These are phyloP conservation scores for Fusarium coffeatum DNA, from an alignment of 2,329 filamentous ascomycete species.

Conservation along the genomic window DNA sequence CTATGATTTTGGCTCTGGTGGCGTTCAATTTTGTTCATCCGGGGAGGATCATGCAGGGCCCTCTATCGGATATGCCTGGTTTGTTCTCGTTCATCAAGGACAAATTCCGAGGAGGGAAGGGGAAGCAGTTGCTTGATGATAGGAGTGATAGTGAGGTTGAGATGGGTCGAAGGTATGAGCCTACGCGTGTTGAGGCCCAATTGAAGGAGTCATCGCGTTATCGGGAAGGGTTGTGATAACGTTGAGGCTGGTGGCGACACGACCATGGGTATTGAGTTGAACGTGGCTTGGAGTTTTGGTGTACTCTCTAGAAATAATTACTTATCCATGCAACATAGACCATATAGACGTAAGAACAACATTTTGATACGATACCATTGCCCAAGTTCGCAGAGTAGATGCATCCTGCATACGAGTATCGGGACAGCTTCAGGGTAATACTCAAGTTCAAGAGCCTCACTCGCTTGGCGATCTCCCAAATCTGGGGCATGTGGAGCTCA, in stretches of 20 bases:
- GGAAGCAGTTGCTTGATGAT: slow-evolving; percentile 28
- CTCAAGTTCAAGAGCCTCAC: neutral
- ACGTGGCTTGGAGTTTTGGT: neutral
- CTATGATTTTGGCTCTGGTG: slow-evolving; percentile 58
- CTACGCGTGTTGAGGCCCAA: neutral
- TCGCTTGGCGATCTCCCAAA: neutral
- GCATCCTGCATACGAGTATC: neutral
- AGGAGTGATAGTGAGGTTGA: slow-evolving; percentile 34
- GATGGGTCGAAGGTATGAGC: slow-evolving; percentile 13
- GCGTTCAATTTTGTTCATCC: slow-evolving; percentile 58
- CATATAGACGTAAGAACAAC: neutral
- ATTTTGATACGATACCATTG: neutral
- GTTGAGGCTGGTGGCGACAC: neutral
- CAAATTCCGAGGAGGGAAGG: neutral
- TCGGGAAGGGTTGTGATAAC: neutral
- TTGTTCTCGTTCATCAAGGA: slow-evolving; percentile 20
- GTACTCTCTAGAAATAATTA: neutral
- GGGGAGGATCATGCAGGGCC: slow-evolving; percentile 45
- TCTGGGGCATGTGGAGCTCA: slow-evolving; percentile 7
- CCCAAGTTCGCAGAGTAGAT: neutral
- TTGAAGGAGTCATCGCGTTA: neutral
- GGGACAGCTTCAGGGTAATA: slow-evolving; percentile 27
- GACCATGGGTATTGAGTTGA: too few species aligned
- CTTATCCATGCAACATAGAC: neutral
- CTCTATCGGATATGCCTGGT: slow-evolving; percentile 36